These are phyloP conservation scores for Lentinus polychrous DNA, from an alignment of 1,284 basidiomycete genomes.

Conservation along the genomic window DNA sequence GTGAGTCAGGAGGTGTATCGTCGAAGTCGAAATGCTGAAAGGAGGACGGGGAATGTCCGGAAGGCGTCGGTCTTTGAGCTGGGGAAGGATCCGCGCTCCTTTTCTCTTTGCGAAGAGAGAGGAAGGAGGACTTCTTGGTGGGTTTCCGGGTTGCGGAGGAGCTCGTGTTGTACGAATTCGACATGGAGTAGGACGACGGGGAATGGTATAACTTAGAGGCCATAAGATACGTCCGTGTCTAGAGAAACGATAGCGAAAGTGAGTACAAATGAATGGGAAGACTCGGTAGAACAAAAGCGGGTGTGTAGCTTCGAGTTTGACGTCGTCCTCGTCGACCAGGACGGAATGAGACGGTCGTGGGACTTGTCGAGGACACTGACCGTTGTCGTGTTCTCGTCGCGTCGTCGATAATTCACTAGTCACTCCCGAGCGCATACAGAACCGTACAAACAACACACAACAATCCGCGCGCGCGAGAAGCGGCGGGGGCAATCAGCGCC, in stretches of 20 bases:
- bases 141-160: slow-evolving; percentile 30
- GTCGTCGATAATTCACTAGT: not conserved
- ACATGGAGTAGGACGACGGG: slow-evolving; percentile 13
- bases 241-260: not conserved
- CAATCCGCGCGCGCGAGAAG: not conserved
- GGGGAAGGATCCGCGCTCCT: slow-evolving; percentile 28
- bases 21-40: slow-evolving; percentile 20
- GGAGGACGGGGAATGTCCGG: slow-evolving; percentile 23
- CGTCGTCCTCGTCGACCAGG: slow-evolving; percentile 29
- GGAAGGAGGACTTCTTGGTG: slow-evolving; percentile 46
- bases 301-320: slow-evolving; percentile 21
- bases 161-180: slow-evolving; percentile 6
- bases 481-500: too few species aligned
- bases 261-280: slow-evolving; percentile 23
- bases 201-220: slow-evolving; percentile 6
- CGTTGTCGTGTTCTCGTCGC: not conserved
- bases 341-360: slow-evolving; percentile 28
- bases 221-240: not conserved
- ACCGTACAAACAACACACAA: not conserved
- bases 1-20: slow-evolving; percentile 13
- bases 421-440: not conserved
- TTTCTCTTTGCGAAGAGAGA: slow-evolving; percentile 48
- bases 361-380: not conserved
- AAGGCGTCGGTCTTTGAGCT: slow-evolving; percentile 10
- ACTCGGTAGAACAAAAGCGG: too few species aligned